Conservation (phyloP, 2,329 filamentous ascomycete genomes). For the Clarireedia hainanense region DNA sequence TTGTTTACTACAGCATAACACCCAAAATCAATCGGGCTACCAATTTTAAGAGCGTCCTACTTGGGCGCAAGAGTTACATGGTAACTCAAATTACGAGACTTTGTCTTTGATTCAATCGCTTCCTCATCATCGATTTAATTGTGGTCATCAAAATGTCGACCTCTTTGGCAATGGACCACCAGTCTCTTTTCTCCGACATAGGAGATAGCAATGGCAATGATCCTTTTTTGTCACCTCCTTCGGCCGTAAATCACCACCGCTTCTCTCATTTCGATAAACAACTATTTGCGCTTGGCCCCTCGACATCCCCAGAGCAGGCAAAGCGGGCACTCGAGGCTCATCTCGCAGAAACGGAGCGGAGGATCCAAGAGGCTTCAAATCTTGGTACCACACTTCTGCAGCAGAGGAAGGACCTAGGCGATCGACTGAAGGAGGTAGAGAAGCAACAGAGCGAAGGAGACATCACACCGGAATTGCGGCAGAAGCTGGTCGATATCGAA, state of each 20-base stretch:
- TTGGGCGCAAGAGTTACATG: constrained; percentile 6
- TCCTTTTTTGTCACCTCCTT: constrained; percentile 49
- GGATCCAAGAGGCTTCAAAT: constrained; percentile 84
- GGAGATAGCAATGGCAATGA: constrained; percentile 25
- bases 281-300: constrained; percentile 68
- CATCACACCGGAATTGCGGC: constrained; percentile 72
- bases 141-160: constrained; percentile 29
- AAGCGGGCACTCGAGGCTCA: constrained; percentile 87
- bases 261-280: constrained; percentile 80
- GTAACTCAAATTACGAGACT: constrained; percentile 5
- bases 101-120: not conserved
- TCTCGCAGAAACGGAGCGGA: constrained; percentile 82
- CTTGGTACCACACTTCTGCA: constrained; percentile 80
- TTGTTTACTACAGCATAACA: constrained; percentile 3
- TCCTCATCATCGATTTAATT: constrained; percentile 3
- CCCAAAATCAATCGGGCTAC: not conserved
- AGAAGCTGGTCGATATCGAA: constrained; percentile 79
- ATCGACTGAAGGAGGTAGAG: constrained; percentile 78
- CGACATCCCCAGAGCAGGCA: constrained; percentile 73
- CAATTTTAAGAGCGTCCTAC: constrained; percentile 4
- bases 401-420: constrained; percentile 75
- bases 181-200: constrained; percentile 17
- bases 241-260: constrained; percentile 58
- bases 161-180: constrained; percentile 22
- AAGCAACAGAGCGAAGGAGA: constrained; percentile 68